phyloP scores from a whole-genome alignment of 768 basidiomycete genomes.

The Kwoniella newhampshirensis region DNA sequence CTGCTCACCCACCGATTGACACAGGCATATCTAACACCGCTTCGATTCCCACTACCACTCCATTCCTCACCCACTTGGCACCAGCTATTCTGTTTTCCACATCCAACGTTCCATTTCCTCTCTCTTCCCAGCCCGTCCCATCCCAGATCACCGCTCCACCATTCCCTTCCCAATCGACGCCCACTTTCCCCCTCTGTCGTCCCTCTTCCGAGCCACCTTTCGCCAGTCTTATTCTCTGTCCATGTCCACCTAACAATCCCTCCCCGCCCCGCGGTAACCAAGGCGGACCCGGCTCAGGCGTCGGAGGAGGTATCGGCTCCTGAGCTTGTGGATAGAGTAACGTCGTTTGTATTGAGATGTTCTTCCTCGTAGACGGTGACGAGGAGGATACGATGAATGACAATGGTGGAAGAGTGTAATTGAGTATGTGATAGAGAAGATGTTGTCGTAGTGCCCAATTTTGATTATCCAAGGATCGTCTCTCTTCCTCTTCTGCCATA shows the following conservation, averaged over 20 bases:
- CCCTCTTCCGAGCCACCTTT: constrained; percentile 49
- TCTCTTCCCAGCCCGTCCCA: constrained; percentile 38
- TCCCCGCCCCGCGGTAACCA: constrained; percentile 77
- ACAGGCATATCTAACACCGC: constrained; percentile 72
- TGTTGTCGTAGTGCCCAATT: constrained; percentile 79
- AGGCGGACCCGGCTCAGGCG: constrained; percentile 73
- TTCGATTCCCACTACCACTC: constrained; percentile 71
- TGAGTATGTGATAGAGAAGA: constrained; percentile 90
- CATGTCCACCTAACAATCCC: constrained; percentile 73
- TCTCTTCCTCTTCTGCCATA: constrained; percentile 12
- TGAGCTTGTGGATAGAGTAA: constrained; percentile 51
- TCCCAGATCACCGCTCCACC: constrained; percentile 60
- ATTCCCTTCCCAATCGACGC: constrained; percentile 70
- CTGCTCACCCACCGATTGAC: constrained; percentile 64
- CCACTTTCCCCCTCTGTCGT: constrained; percentile 53
- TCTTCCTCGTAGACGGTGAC: constrained; percentile 41
- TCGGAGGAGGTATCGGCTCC: constrained; percentile 63
- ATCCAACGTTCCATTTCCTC: constrained; percentile 2
- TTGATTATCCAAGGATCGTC: constrained; percentile 36
- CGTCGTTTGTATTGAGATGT: constrained; percentile 45
- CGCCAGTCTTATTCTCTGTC: constrained; percentile 74
- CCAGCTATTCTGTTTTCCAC: constrained; percentile 55
- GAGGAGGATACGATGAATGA: constrained; percentile 53
- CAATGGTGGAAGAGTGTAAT: constrained; percentile 63
- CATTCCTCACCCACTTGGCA: constrained; percentile 66